Evolutionary conservation across 1,284 basidiomycete genomes (phyloP).

Genomic region (Malassezia vespertilionis): DNA sequence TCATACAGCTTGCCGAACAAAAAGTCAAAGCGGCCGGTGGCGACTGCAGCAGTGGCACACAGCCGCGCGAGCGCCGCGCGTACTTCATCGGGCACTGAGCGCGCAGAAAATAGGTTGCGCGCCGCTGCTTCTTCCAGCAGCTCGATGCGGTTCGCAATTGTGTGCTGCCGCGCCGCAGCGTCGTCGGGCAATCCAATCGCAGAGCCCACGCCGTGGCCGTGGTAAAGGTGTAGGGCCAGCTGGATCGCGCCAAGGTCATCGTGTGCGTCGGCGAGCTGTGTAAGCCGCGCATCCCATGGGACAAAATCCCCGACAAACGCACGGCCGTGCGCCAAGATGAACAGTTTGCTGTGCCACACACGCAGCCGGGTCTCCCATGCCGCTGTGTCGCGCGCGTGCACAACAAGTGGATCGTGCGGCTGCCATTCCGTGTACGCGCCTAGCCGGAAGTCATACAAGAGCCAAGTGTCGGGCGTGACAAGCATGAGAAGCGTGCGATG

Average conservation of each 20-base stretch:
- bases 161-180: slow-evolving; percentile 53
- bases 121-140: slow-evolving; percentile 78
- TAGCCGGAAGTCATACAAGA: slow-evolving; percentile 18
- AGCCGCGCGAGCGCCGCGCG: slow-evolving; percentile 75
- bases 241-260: slow-evolving; percentile 85
- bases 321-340: slow-evolving; percentile 58
- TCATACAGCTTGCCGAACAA: slow-evolving; percentile 82
- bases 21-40: slow-evolving; percentile 68
- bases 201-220: slow-evolving; percentile 71
- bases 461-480: slow-evolving; percentile 8
- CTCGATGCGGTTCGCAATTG: slow-evolving; percentile 66
- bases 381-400: slow-evolving; percentile 34
- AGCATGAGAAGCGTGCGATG: slow-evolving; percentile 32
- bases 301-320: slow-evolving; percentile 73
- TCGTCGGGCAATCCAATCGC: slow-evolving; percentile 73
- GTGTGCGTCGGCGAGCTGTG: slow-evolving; percentile 70
- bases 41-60: slow-evolving; percentile 70
- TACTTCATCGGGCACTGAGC: slow-evolving; percentile 50
- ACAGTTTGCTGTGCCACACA: slow-evolving; percentile 58
- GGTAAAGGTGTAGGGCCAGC: slow-evolving; percentile 69
- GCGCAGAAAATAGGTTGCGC: slow-evolving; percentile 70
- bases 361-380: background rate
- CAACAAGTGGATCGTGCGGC: slow-evolving; percentile 11
- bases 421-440: slow-evolving; percentile 20
- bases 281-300: slow-evolving; percentile 88